These are phyloP conservation scores for Trichophaea hybrida DNA, from an alignment of 2,329 filamentous ascomycete genomes.

Conservation along the genomic window DNA sequence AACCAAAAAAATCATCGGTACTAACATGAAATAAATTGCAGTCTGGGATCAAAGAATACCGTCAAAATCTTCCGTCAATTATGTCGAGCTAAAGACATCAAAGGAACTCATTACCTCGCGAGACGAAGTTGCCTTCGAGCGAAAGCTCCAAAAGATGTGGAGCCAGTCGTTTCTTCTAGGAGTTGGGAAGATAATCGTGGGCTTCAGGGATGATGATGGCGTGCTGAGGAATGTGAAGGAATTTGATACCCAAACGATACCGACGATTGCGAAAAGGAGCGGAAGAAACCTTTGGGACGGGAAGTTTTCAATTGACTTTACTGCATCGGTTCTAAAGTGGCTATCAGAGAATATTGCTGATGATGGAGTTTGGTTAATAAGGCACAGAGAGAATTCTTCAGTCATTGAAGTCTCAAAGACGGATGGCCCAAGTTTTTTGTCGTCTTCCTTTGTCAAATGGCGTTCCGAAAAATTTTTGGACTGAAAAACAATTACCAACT, in stretches of 20 bases:
- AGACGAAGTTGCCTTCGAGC: constrained; percentile 63
- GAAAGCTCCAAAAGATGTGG: constrained; percentile 92
- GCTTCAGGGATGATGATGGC: constrained; percentile 63
- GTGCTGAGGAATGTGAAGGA: constrained; percentile 60
- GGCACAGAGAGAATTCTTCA: constrained; percentile 46
- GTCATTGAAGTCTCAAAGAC: constrained; percentile 63
- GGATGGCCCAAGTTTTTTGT: constrained; percentile 26
- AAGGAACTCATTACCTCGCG: constrained; percentile 52
- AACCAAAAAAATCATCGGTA: neutral
- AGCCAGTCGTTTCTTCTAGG: constrained; percentile 89
- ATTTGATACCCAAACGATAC: constrained; percentile 65
- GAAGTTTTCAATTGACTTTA: constrained; percentile 86
- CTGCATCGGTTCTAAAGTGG: constrained; percentile 60
- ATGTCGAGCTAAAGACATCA: constrained; percentile 92
- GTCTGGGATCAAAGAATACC: constrained; percentile 72
- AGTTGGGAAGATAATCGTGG: constrained; percentile 81
- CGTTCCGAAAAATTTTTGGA: constrained; percentile 27
- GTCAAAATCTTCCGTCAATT: constrained; percentile 43
- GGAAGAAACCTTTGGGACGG: constrained; percentile 69
- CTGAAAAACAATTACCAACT: too few relatives aligned
- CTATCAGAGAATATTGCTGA: constrained; percentile 48
- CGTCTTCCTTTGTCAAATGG: constrained; percentile 60
- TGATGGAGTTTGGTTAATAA: constrained; percentile 68
- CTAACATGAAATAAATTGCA: constrained; percentile 27
- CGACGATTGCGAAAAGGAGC: constrained; percentile 53